Base-by-base conservation (phyloP, 1,284 basidiomycete genomes). In the Wolfiporia cocos region DNA sequence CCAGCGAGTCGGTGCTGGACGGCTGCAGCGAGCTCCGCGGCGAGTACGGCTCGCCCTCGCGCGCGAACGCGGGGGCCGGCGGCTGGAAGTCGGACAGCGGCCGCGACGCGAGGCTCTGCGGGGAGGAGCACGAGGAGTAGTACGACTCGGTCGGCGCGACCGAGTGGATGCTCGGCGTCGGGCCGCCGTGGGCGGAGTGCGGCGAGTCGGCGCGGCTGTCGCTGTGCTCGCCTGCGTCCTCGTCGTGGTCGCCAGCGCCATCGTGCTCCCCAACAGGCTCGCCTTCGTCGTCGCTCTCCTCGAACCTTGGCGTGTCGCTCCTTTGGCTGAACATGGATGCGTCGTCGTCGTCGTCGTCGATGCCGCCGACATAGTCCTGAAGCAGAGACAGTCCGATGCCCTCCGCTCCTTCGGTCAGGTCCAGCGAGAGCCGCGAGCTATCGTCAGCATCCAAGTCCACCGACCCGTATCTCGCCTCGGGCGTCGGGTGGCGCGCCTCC, bases 351-450 rank as follows among this genome's bases (percentile, higher is more conserved):
- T 67, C 66, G 2, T 50, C 58, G 1, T 51, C 57, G 3, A n/a
- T n/a, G n/a, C n/a, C n/a, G n/a, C 55, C 57, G 2, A 54, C 42
- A 30, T 84, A 61, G 23, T 71, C 70, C 48, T 79, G 75, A 39
- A 87, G 62, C 36, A 86, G 62, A 0, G 77, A 77, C 9, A 87
- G 62, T 0, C 84, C 84, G 37, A 87, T 86, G 0, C 78, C 82
- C 2, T 73, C 65, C 41, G 75, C 76, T 3, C 75, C 81, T 46
- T 84, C 81, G 3, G 69, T 73, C 34, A 66, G 46, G 2, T 53
- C 62, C 5, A 56, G 39, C 1, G 65, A 67, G 22, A 64, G 49
- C 20, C 57, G 55, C n/a, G 56, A 42, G 36, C 48, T 60, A 2
- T 47, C 48, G 15, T 60, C 56, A 7, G 51, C 49, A 19, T 52